Conservation (phyloP, 1,139 yeast species). For the Blastobotrys indianensis region DNA sequence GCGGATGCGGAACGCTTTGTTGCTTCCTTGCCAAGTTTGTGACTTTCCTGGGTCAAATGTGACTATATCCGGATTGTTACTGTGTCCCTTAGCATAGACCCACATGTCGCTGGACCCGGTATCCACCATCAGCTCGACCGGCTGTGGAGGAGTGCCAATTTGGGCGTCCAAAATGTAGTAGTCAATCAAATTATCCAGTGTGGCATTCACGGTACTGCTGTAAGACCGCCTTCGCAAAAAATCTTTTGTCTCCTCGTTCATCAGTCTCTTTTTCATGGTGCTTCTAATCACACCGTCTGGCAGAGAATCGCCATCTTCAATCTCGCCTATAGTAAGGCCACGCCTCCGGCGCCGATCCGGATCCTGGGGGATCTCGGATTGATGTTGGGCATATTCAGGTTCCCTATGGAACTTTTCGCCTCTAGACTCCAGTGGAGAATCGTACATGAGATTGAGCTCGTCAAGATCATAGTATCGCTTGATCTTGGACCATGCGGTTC, state of each 20-base stretch:
- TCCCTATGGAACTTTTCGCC: neutral
- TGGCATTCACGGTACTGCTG: constrained; percentile 4
- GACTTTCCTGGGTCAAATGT: constrained; percentile 16
- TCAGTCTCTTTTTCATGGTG: neutral
- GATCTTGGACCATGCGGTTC: constrained; percentile 5
- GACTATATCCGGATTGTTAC: constrained; percentile 2
- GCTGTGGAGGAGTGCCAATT: constrained; percentile 40
- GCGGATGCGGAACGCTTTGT: constrained; percentile 14
- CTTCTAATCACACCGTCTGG: constrained; percentile 7
- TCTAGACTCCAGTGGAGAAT: neutral
- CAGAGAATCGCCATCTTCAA: neutral
- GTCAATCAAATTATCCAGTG: constrained; percentile 9
- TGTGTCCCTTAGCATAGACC: constrained; percentile 32
- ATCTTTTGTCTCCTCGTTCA: constrained; percentile 3
- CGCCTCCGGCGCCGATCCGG: constrained; percentile 1
- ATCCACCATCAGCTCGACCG: constrained; percentile 37
- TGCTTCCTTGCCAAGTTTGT: constrained; percentile 14
- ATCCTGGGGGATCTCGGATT: neutral
- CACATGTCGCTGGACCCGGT: constrained; percentile 45
- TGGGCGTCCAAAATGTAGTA: constrained; percentile 24
- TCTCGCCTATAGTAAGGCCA: neutral
- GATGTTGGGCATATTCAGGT: neutral
- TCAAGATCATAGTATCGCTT: constrained; percentile 4
- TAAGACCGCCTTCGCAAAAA: constrained; percentile 2
- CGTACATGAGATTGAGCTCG: neutral